phyloP scores from a whole-genome alignment of 2,329 filamentous ascomycete genomes.

The Seiridium cupressi region DNA sequence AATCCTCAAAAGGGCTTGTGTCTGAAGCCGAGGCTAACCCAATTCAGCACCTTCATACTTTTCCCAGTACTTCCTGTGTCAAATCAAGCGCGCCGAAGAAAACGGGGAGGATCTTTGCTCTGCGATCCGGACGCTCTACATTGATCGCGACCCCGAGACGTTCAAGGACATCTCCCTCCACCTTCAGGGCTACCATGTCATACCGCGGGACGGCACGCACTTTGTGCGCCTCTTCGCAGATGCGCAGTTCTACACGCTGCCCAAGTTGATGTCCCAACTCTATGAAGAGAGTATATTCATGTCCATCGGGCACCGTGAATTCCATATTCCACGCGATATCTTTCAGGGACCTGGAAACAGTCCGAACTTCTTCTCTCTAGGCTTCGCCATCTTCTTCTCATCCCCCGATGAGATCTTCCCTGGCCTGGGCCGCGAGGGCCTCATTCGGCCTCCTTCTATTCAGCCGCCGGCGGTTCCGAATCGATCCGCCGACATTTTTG shows the following conservation, averaged over 20 bases:
- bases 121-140: conserved; percentile 79
- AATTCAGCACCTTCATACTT: conserved; percentile 86
- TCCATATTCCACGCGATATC: conserved; percentile 85
- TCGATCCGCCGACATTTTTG: conserved; percentile 79
- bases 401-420: conserved; percentile 80
- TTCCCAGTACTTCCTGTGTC: conserved; percentile 87
- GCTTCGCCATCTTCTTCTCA: conserved; percentile 85
- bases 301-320: conserved; percentile 81
- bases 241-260: conserved; percentile 90
- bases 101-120: conserved; percentile 49
- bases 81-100: conserved; percentile 64
- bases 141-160: conserved; percentile 86
- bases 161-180: conserved; percentile 89
- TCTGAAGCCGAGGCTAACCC: conserved; percentile 17
- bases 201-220: conserved; percentile 77
- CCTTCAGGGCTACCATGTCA: conserved; percentile 87
- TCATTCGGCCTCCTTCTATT: conserved; percentile 85
- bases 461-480: conserved; percentile 78
- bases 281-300: conserved; percentile 92
- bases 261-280: conserved; percentile 84
- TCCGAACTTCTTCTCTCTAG: conserved; percentile 94
- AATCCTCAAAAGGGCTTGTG: background rate
- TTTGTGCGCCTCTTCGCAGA: conserved; percentile 93
- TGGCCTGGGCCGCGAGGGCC: conserved; percentile 72
- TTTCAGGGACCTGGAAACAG: conserved; percentile 83